Base-by-base conservation (phyloP, 2,329 filamentous ascomycete species). In the Colletotrichum euphorbiae region DNA sequence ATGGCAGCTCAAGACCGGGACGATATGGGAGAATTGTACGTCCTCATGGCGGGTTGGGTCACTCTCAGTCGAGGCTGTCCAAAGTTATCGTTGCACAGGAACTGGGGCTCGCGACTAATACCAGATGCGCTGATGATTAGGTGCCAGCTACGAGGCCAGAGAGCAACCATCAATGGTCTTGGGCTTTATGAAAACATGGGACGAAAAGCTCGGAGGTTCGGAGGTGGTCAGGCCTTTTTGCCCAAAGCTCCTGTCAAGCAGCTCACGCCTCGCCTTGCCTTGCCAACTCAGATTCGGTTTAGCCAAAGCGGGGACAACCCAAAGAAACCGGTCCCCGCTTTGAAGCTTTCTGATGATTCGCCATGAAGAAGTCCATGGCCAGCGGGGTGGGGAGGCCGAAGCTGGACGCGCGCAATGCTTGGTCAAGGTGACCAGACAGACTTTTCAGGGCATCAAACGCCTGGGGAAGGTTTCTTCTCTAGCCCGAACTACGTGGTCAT, bases 401-500 rank as follows among this genome's bases (percentile, higher is more conserved):
- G 21, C 31, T 57, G 40, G 21, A 43, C 19, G 21, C 40, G 54
- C 38, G 19, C 15, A 43, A 11, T 6, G 48, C 48, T 31, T 51
- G 48, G 48, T 51, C 48, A 51, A 24, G 48, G 48, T 19, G n/a
- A 40, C 40, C 51, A 24, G 17, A 33, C 15, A 51, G 36, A 17
- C 48, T 51, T 51, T 67, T 51, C 52, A 38, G 36, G 24, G 43
- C 36, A 59, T 55, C 46, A 63, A 33, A 63, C 62, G 50, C 50
- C 19, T 54, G 42, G 51, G 31, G 36, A 12, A n/a, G 19, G 40
- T 33, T 58, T 21, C 33, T 31, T 11, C 36, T 36, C 31, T 58
- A 58, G 38, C 46, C 60, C n/a, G 46, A 64, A 52, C 64, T 45
- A 24, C 51, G 52, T 58, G 60, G 52, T 67, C 64, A 67, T 55